Evolutionary conservation across 2,329 filamentous ascomycete genomes (phyloP).

Genomic region (Stachybotrys chlorohalonatus): DNA sequence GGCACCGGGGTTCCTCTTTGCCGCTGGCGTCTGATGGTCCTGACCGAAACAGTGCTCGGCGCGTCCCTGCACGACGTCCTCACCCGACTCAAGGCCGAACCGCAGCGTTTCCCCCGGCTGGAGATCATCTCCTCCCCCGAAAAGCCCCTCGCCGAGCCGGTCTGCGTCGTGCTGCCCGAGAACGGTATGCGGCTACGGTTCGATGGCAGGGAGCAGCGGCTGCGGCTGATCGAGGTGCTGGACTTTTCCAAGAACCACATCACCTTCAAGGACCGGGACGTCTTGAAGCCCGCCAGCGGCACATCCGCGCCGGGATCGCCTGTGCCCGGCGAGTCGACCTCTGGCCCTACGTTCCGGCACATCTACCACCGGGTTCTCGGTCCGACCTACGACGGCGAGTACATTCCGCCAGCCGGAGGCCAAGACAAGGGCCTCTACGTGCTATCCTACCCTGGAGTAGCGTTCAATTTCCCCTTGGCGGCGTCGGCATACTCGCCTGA

Average conservation of each 20-base stretch:
- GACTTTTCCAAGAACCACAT: constrained; percentile 83
- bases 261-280: constrained; percentile 69
- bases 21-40: background rate
- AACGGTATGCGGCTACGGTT: constrained; percentile 90
- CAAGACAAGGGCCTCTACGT: constrained; percentile 67
- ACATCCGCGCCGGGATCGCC: constrained; percentile 24
- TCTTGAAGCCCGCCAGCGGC: constrained; percentile 54
- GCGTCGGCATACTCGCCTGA: constrained; percentile 63
- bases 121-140: constrained; percentile 73
- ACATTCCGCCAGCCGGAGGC: constrained; percentile 54
- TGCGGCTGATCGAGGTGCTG: constrained; percentile 82
- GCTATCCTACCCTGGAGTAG: constrained; percentile 87
- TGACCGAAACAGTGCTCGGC: constrained; percentile 58
- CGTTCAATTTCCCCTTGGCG: constrained; percentile 80
- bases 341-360: constrained; percentile 72
- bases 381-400: constrained; percentile 90
- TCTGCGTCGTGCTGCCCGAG: constrained; percentile 65
- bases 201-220: constrained; percentile 83
- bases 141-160: constrained; percentile 63
- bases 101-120: constrained; percentile 71
- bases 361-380: constrained; percentile 92
- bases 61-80: constrained; percentile 86
- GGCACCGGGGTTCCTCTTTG: background rate
- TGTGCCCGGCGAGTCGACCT: constrained; percentile 17
- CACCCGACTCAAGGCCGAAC: constrained; percentile 80